Evolutionary conservation across 2,329 filamentous ascomycete species (phyloP), one percentile per base, ranked within the genome.

Genomic region (Sphaerostilbella broomeana): DNA sequence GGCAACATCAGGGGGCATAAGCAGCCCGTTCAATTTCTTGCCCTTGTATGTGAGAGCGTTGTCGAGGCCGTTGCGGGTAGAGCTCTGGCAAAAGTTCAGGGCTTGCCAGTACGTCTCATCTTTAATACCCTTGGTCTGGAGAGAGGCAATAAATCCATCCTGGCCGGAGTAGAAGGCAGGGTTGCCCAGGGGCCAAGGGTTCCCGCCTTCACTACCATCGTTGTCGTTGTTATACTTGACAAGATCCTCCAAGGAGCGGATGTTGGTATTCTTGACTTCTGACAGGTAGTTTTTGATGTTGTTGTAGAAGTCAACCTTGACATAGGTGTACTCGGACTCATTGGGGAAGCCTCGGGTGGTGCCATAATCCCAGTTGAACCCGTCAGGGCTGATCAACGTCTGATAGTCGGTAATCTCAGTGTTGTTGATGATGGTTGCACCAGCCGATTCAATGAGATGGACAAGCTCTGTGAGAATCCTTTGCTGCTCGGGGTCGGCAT

Each of bases 351-450:
- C 79, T 4, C 79, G 72, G 1, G 65, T 70, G 5, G 49, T 68
- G 11, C 81, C 81, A 46, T 77, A 82, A 51, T 84, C 80, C 73
- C 84, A 88, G 57, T 87, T 68, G 82, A 82, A 88, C n/a, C 80
- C 79, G 34, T 73, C 57, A 0, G 77, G 79, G 21, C 72, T 74
- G 10, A 87, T 71, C 17, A 85, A 74, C 0, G 63, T 73, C 51
- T 79, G 58, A 50, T 77, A 73, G 54, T 77, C 65, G 16, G 77
- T 75, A 2, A 88, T 68, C 53, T 88, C 83, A 1, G 81, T 85
- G 18, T 71, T 70, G 51, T 86, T 84, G 52, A 86, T 64, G 27
- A 88, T 68, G 2, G 70, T 81, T 0, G 80, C 83, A 1, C 84
- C 83, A 1, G 77, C 76, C 0, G 57, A 56, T 52, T 73, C 51